Evolutionary conservation across 1,284 basidiomycete genomes (phyloP).

Genomic region (Ganoderma sinense): DNA sequence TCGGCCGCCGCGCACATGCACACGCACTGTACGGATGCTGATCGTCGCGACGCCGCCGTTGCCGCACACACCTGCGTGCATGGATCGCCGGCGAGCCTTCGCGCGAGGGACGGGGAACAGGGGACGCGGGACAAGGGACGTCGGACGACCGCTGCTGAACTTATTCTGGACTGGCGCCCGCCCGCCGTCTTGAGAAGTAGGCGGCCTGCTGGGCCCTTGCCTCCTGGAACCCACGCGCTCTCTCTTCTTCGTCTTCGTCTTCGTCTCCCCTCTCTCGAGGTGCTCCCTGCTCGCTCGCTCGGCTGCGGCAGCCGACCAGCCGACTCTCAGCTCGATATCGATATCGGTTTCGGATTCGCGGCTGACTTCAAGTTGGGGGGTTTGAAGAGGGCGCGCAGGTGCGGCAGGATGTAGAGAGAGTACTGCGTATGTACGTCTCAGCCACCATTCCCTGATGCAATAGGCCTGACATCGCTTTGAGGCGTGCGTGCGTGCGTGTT

Average conservation of each 20-base stretch:
- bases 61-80: neutral
- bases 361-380: no score
- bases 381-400: neutral
- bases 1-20: no score
- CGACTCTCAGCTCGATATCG: neutral
- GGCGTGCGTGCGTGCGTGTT: neutral
- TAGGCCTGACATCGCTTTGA: neutral
- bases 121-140: no score
- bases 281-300: neutral
- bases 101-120: neutral
- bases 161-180: neutral
- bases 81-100: neutral
- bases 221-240: neutral
- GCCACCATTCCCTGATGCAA: neutral
- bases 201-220: neutral
- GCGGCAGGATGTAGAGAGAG: neutral
- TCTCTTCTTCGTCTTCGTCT: no score
- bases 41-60: neutral
- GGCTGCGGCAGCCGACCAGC: neutral
- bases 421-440: neutral
- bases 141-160: neutral
- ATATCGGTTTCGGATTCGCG: neutral
- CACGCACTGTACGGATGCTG: neutral
- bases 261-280: neutral
- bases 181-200: conserved; percentile 1